Base-by-base conservation (phyloP, 1,139 yeast genomes). In the Blastobotrys aristatus region DNA sequence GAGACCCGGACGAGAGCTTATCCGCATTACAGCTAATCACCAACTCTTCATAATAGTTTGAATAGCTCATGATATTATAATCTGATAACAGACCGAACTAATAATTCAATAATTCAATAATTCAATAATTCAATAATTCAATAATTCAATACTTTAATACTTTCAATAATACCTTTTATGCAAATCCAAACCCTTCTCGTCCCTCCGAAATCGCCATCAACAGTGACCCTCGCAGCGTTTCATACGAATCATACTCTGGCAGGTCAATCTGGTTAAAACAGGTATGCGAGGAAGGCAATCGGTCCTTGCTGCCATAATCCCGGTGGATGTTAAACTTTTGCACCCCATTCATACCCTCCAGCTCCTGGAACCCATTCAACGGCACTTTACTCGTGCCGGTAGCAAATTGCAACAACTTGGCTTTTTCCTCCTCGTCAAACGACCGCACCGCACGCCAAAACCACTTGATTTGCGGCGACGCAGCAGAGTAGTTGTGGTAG, bases 321-420 rank as follows among this genome's bases (percentile, higher is more conserved):
- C 95, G 76, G 62, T 89, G 97, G 53, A 94, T 86, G 53, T 87
- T 82, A 67, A 94, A 94, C 62, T 87, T 87, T 46, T 92, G 82
- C 2, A 82, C 75, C 2, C 97, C 97, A 62, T 82, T 80, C 57
- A 92, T 88, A 29, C 97, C 97, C 54, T 87, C 83, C 53, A 94
- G 74, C 57, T 84, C 95, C 59, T 86, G 84, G 64, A 94, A 94
- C 1, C 98, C 99, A 63, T 86, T 86, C 56, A 90, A 73, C 22
- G 99, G 98, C 7, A 94, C 98, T 67, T 92, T 90, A 50, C 95
- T 84, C 0, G 99, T 92, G 53, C 99, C 99, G 0, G 99, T 94
- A 1, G 95, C 94, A 73, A 92, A 94, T 63, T 94, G 99, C 51
- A 94, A 71, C 54, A 94, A 70, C 62, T 90, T 89, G 17, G 98